These are phyloP conservation scores for Boletus rubropictus DNA, from an alignment of 768 basidiomycete species.

Conservation along the genomic window DNA sequence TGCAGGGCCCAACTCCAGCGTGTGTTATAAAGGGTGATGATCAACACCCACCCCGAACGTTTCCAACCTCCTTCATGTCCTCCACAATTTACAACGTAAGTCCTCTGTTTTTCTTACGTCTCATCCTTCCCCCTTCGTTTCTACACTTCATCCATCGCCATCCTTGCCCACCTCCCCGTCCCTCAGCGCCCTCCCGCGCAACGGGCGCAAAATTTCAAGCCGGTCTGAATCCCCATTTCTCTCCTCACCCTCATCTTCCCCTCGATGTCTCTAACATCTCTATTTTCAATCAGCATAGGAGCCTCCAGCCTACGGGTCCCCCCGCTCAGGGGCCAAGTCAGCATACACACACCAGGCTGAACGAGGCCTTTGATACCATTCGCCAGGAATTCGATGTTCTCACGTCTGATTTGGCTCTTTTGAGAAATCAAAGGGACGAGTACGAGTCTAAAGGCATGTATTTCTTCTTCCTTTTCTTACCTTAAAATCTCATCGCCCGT, in stretches of 20 bases:
- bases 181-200: neutral
- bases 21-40: constrained; percentile 37
- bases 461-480: neutral
- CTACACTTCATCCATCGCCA: neutral
- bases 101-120: constrained; percentile 1
- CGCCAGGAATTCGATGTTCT: constrained; percentile 80
- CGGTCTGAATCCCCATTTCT: constrained; percentile 3
- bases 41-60: constrained; percentile 34
- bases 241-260: neutral
- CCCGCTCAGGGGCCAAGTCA: constrained; percentile 38
- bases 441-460: constrained; percentile 75
- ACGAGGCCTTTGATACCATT: constrained; percentile 76
- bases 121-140: neutral
- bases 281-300: constrained; percentile 38
- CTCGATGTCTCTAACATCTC: constrained; percentile 15
- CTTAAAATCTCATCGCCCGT: constrained; percentile 10
- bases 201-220: constrained; percentile 24
- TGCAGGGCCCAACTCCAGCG: constrained; percentile 32
- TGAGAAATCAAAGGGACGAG: constrained; percentile 80
- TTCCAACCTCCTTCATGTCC: constrained; percentile 35
- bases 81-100: constrained; percentile 37
- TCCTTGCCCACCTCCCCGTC: neutral
- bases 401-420: constrained; percentile 55
- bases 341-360: constrained; percentile 46
- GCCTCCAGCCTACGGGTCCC: constrained; percentile 48